Base-by-base conservation (phyloP, 2,329 filamentous ascomycete genomes). In the Beauveria sp. region DNA sequence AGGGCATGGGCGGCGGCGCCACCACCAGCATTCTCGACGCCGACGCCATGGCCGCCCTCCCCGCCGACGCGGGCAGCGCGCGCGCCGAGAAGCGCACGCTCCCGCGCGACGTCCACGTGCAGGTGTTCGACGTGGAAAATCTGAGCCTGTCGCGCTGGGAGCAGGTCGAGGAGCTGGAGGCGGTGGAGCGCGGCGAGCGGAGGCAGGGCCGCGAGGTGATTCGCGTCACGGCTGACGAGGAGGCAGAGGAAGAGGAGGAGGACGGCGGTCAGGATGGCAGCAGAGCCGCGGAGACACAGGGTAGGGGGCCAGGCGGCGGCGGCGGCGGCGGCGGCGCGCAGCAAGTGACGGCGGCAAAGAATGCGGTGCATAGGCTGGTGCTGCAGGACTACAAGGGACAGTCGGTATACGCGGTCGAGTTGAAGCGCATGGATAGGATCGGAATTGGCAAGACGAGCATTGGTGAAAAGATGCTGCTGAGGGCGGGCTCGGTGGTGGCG, bases 91-190 rank as follows among this genome's bases (percentile, higher is more conserved):
- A 90, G 63, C 74, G 77, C 4, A 76, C 74, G 0, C 76, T 98
- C 0, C 64, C 76, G 0, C 80, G 80, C 1, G 83, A 90, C 38
- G 79, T 93, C 1, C 79, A 88, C 3, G 88, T 95, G 1, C 95
- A 98, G 73, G 84, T 98, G 1, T 77, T 96, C 1, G 92, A 96
- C 68, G 80, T 98, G 8, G 88, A 96, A 70, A 93, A 98, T 70
- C 82, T 98, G 22, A 83, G 87, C 2, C 81, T 83, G 58, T 91
- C 88, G 67, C 83, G 89, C 57, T 96, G 93, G 91, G 88, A 91
- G 65, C 91, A 97, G 73, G 83, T 96, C 38, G 91, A 97, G 72
- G 86, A 87, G 40, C 84, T 95, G 7, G 90, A 93, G 73, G 83
- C 86, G 49, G 79, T 86, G 50, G 86, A 88, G 69, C 81, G 89